A percentile compares a stretch with the other conserved stretches of the same genome.
phyloP scores from a whole-genome alignment of 2,329 filamentous ascomycete genomes.

The Aureobasidium sp. region DNA sequence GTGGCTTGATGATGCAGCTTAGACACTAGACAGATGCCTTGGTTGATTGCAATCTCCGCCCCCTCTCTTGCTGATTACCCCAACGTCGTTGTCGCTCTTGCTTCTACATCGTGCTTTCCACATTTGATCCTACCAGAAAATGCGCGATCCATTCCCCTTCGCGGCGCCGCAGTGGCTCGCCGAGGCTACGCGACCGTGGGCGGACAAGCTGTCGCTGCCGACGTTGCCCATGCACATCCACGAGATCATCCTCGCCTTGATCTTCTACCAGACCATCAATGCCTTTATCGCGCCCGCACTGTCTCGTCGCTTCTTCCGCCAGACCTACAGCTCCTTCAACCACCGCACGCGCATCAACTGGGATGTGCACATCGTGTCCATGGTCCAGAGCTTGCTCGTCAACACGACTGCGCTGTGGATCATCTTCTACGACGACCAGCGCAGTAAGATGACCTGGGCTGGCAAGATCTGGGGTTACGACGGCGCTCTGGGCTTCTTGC shows the following conservation, averaged over 20 bases:
- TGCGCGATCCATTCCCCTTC: slow-evolving; percentile 66
- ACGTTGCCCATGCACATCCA: slow-evolving; percentile 71
- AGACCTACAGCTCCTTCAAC: slow-evolving; percentile 56
- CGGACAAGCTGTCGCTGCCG: slow-evolving; percentile 54
- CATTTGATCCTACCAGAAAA: slow-evolving; percentile 29
- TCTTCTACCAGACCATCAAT: slow-evolving; percentile 63
- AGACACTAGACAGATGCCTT: background rate
- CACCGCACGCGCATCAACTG: slow-evolving; percentile 65
- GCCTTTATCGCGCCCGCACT: slow-evolving; percentile 59
- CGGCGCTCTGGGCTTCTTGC: slow-evolving; percentile 62
- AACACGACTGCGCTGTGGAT: slow-evolving; percentile 67
- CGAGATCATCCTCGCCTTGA: slow-evolving; percentile 61
- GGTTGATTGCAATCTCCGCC: background rate
- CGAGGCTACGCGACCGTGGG: slow-evolving; percentile 54
- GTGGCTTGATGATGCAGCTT: background rate
- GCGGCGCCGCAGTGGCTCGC: slow-evolving; percentile 50
- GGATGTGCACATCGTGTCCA: slow-evolving; percentile 81
- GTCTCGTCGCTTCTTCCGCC: slow-evolving; percentile 56
- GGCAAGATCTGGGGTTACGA: slow-evolving; percentile 69
- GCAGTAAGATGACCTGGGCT: slow-evolving; percentile 57
- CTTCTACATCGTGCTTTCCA: background rate
- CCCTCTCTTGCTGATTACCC: background rate
- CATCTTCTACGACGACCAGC: slow-evolving; percentile 61
- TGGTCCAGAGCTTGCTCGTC: slow-evolving; percentile 68
- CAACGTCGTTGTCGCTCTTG: background rate